phyloP scores from a whole-genome alignment of 2,329 filamentous ascomycete species.

The Colletotrichum salicis region DNA sequence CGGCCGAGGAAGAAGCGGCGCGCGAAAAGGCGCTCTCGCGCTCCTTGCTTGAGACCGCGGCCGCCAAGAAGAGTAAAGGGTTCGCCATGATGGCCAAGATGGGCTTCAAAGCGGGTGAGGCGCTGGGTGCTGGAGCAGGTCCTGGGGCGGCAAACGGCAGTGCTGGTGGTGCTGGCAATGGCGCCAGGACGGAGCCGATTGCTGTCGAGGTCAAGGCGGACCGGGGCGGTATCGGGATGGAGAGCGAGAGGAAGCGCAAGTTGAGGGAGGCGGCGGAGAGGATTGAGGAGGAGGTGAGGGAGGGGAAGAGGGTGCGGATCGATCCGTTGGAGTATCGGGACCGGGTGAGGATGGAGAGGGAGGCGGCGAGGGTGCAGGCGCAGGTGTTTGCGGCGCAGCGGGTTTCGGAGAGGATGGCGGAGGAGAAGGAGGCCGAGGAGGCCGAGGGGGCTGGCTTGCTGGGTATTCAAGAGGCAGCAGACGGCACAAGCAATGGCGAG shows the following conservation, averaged over 20 bases:
- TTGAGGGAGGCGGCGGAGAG: slow-evolving; percentile 69
- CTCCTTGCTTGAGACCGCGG: slow-evolving; percentile 72
- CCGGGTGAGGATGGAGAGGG: slow-evolving; percentile 75
- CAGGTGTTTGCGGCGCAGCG: slow-evolving; percentile 83
- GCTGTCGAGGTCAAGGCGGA: slow-evolving; percentile 80
- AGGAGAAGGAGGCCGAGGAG: slow-evolving; percentile 52
- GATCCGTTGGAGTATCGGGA: slow-evolving; percentile 80
- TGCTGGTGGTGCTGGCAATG: slow-evolving; percentile 56
- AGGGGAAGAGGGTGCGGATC: slow-evolving; percentile 70
- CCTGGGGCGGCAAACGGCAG: slow-evolving; percentile 49
- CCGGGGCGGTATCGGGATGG: slow-evolving; percentile 84
- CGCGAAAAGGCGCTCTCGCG: slow-evolving; percentile 81
- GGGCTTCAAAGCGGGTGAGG: slow-evolving; percentile 80
- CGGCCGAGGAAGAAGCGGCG: slow-evolving; percentile 75
- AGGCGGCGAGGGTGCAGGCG: slow-evolving; percentile 74
- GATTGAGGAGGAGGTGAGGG: slow-evolving; percentile 49
- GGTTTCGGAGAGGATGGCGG: slow-evolving; percentile 80
- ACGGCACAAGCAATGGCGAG: not conserved
- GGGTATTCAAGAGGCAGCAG: not conserved
- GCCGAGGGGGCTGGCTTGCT: not conserved
- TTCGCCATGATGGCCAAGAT: slow-evolving; percentile 97
- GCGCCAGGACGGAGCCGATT: slow-evolving; percentile 73
- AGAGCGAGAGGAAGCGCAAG: slow-evolving; percentile 85
- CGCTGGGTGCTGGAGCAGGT: slow-evolving; percentile 74
- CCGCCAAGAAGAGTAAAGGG: slow-evolving; percentile 79